Percentiles rank a stretch among this genome's conserved stretches.
Evolutionary conservation across 1,139 yeast species (phyloP).

Genomic region (Pichia terricola): DNA sequence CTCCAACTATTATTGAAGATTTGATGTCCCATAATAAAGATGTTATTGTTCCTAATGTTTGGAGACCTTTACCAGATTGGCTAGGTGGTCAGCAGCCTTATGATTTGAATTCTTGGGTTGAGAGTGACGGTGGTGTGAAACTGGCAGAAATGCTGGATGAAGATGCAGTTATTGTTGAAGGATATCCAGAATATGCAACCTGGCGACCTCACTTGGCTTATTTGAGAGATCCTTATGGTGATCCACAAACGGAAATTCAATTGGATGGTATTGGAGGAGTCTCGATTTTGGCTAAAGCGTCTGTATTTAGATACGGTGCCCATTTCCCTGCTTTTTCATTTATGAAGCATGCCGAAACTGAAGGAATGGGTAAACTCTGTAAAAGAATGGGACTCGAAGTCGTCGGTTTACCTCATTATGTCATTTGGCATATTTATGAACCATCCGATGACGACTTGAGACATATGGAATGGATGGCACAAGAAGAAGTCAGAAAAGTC

Average conservation of each 20-base stretch:
- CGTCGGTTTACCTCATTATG: slow-evolving; percentile 83
- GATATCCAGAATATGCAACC: slow-evolving; percentile 81
- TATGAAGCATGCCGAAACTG: slow-evolving; percentile 85
- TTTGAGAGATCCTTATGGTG: slow-evolving; percentile 56
- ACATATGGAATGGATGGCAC: slow-evolving; percentile 96
- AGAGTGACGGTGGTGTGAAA: slow-evolving; percentile 60
- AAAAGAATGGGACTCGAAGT: slow-evolving; percentile 70
- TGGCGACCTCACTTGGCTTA: slow-evolving; percentile 80
- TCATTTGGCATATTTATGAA: slow-evolving; percentile 81
- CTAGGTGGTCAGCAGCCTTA: slow-evolving; percentile 73
- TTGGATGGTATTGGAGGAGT: slow-evolving; percentile 90
- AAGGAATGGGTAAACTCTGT: slow-evolving; percentile 86
- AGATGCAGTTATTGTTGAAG: slow-evolving; percentile 85
- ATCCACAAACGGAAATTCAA: slow-evolving; percentile 57
- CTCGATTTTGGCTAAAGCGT: slow-evolving; percentile 72
- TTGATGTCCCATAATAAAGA: slow-evolving; percentile 69
- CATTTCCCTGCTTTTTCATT: slow-evolving; percentile 87
- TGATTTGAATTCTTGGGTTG: slow-evolving; percentile 83
- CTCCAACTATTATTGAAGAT: slow-evolving; percentile 69
- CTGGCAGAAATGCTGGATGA: slow-evolving; percentile 59
- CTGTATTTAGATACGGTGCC: slow-evolving; percentile 72
- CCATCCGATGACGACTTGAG: slow-evolving; percentile 87
- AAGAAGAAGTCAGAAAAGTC: slow-evolving; percentile 69
- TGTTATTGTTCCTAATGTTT: slow-evolving; percentile 80
- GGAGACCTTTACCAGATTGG: slow-evolving; percentile 79